These are phyloP conservation scores for Petasospora rhodanensis DNA, from an alignment of 1,139 yeast genomes.

Conservation along the genomic window DNA sequence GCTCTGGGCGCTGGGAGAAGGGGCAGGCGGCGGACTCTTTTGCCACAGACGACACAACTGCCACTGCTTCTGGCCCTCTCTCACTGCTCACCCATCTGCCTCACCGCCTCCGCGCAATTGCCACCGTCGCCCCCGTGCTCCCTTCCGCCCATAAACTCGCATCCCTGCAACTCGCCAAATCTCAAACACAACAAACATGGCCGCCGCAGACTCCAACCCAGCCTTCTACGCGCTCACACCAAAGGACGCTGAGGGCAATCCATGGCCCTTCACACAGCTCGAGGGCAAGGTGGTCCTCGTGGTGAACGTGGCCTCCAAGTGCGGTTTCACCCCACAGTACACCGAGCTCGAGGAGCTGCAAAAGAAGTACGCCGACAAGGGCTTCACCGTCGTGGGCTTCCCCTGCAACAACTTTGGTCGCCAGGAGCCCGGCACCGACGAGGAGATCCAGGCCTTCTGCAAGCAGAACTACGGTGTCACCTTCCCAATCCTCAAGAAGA, in stretches of 20 bases:
- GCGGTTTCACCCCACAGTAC: constrained; percentile 86
- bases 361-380: constrained; percentile 70
- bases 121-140: too few species aligned
- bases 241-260: constrained; percentile 51
- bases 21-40: too few species aligned
- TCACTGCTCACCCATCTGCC: too few species aligned
- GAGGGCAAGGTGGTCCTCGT: constrained; percentile 91
- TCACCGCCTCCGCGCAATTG: too few species aligned
- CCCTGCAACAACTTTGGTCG: constrained; percentile 89
- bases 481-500: constrained; percentile 83
- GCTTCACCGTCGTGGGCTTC: constrained; percentile 80
- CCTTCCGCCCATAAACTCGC: background rate
- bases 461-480: constrained; percentile 70
- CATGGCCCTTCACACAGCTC: constrained; percentile 61
- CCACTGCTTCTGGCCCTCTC: too few species aligned
- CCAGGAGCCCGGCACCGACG: constrained; percentile 79
- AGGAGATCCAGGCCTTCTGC: constrained; percentile 62
- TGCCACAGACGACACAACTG: too few species aligned
- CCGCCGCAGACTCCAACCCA: too few species aligned
- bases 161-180: background rate
- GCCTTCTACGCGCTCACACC: constrained; percentile 57
- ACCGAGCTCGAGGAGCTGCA: constrained; percentile 77
- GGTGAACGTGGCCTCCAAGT: constrained; percentile 91
- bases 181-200: background rate
- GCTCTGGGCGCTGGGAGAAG: too few species aligned